Base-by-base conservation (phyloP, 768 basidiomycete species). In the Tulasnella sp. region DNA sequence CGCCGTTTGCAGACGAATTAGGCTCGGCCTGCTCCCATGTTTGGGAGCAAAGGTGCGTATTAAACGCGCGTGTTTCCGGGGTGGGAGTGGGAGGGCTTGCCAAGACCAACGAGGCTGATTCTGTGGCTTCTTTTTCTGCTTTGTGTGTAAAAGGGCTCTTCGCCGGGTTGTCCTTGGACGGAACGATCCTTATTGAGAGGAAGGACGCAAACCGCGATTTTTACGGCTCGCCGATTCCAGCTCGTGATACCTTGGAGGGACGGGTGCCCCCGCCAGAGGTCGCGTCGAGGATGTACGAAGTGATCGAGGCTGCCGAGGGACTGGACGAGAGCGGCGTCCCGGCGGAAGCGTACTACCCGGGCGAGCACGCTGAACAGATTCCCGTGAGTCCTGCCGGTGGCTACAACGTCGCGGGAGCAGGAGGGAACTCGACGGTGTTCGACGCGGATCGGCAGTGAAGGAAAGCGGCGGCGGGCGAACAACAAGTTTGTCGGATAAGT, bases 181-280 rank as follows among this genome's bases (percentile, higher is more conserved):
- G 98, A 1, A 98, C 97, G 0, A 94, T 90, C 44, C 90, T 99
- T 79, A 94, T 99, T 82, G 97, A 98, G 86, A 90, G 97, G 83
- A 98, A 96, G 86, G 97, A 98, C 85, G 94, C 97, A 76, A 98
- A 99, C 85, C 92, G 93, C 75, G 96, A 96, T 37, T 99, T 99
- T 87, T 98, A 99, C 83, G 97, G 97, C 3, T 96, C 96, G 3
- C 88, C 92, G 2, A 91, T 98, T 6, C 94, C 96, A 8, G 95
- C 96, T 0, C 89, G 90, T 80, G 96, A 97, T 84, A 97, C 99
- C 83, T 91, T 99, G 40, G 91, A 94, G 76, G 97, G 97, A 50
- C 92, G 93, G 28, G 97, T 99, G 1, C 98, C 97, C 6, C 95
- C 97, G n/a, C 97, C 98, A 0, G 97, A 99, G 87, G 95, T 97